Base-by-base conservation (phyloP, 495 filamentous ascomycete species). In the Podospora pseudoanserina region DNA sequence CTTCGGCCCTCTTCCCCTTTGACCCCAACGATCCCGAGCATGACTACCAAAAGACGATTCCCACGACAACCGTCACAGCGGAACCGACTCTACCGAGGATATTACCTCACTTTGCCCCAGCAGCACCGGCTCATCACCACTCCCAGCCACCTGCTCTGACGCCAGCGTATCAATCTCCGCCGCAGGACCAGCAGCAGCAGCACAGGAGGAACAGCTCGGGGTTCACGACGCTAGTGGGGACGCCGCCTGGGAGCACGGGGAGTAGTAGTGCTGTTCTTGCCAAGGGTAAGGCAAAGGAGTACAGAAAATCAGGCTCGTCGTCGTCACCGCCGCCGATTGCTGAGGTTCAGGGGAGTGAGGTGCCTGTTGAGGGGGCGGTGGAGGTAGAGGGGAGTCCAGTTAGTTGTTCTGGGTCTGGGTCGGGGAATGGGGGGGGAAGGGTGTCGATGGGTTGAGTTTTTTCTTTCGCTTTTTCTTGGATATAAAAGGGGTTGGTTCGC, bases 61-160 rank as follows among this genome's bases (percentile, higher is more conserved):
- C 55, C 6, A 23, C 55, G 4, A 5, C 23, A 5, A 26, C 55
- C 3, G 23, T 26, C 18, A 58, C 59, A 5, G 18, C 59, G 4
- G 16, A 73, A 18, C 71, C 68, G 7, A 68, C 68, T 4, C 62
- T 64, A 27, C 71, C 71, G 0, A 49, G 30, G 26, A 26, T 66
- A 19, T 61, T 70, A 3, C 54, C 66, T 4, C 68, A 73, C 44
- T 73, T 73, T 32, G 57, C 65, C 13, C 59, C 68, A 18, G 58
- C 23, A 18, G 59, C 59, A 27, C 59, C 56, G 9, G 39, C 67
- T 16, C 57, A 64, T 18, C 67, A 71, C 49, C 63, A 71, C 64
- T 57, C 70, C 2, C 55, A 58, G n/a, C 61, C n/a, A 54, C 65
- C 30, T 53, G 55, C 19, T 23, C n/a, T 13, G 60, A 66, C 26